phyloP scores from a whole-genome alignment of 805 yeast species.

The Ogataea corticis region DNA sequence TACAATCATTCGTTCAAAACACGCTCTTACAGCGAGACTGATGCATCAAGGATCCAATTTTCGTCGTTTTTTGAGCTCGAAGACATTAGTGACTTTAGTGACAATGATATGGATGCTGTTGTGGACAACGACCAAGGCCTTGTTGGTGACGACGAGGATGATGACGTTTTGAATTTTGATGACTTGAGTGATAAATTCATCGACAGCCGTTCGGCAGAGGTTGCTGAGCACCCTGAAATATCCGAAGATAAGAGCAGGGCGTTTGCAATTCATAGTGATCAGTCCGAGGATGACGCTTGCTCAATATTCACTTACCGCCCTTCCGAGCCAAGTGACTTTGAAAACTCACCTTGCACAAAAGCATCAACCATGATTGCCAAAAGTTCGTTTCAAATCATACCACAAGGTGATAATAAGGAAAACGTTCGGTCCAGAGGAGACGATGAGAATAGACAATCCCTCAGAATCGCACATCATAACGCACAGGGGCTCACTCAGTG shows the following conservation, averaged over 20 bases:
- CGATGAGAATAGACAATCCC: background rate
- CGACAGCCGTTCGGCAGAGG: background rate
- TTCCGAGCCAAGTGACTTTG: background rate
- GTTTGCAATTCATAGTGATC: constrained; percentile 4
- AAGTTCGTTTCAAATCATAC: background rate
- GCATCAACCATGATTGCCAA: background rate
- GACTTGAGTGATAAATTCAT: background rate
- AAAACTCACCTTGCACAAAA: background rate
- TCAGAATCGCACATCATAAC: background rate
- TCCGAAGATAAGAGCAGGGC: background rate
- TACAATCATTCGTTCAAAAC: constrained; percentile 3
- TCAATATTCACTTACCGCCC: constrained; percentile 2
- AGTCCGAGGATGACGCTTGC: constrained; percentile 1
- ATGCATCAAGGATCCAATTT: constrained; percentile 9
- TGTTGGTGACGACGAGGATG: constrained; percentile 1
- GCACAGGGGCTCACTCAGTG: background rate
- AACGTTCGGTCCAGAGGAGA: background rate
- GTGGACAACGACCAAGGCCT: constrained; percentile 9
- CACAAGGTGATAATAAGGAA: constrained; percentile 1
- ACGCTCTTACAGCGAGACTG: constrained; percentile 11
- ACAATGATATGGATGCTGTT: constrained; percentile 12
- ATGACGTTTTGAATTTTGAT: background rate
- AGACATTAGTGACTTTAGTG: constrained; percentile 23
- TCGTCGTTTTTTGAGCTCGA: constrained; percentile 21
- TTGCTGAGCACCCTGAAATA: background rate